phyloP scores from a whole-genome alignment of 257 asterid species.

The Penstemon newberryi region DNA sequence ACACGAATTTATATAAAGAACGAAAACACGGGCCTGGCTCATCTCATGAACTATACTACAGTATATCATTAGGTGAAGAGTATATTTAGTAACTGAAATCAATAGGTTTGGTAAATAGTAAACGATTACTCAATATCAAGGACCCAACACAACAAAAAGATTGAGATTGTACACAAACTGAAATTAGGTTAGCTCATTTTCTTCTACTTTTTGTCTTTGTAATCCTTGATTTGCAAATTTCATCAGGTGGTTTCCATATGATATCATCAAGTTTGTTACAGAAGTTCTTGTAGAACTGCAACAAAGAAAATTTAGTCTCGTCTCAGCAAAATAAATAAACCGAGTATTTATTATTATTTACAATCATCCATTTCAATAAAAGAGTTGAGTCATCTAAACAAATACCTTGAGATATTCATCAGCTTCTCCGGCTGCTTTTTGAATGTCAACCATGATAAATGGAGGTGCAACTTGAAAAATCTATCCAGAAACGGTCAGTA shows the following conservation, averaged over 20 bases:
- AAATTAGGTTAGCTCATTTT: conserved; percentile 34
- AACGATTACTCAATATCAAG: neutral
- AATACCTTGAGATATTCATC: conserved; percentile 62
- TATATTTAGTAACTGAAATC: conserved; percentile 3
- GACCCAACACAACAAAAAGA: neutral
- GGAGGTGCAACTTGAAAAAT: conserved; percentile 85
- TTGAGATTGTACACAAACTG: conserved; percentile 15
- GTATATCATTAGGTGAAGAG: neutral
- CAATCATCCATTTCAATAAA: conserved; percentile 1
- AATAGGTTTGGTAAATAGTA: neutral
- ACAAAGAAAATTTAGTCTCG: neutral
- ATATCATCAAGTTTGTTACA: conserved; percentile 85
- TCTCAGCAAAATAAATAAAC: neutral
- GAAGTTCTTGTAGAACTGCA: conserved; percentile 89
- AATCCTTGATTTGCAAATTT: conserved; percentile 52
- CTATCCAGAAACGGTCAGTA: conserved; percentile 37
- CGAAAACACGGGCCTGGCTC: neutral
- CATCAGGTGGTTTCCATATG: conserved; percentile 81
- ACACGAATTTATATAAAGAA: neutral
- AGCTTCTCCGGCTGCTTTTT: conserved; percentile 88
- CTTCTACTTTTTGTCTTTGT: conserved; percentile 54
- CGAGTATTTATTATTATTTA: neutral
- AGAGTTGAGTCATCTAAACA: neutral
- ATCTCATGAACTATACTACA: neutral
- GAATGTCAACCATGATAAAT: conserved; percentile 93